Conservation (phyloP, 2,329 filamentous ascomycete genomes). For the Penicillium carneum region DNA sequence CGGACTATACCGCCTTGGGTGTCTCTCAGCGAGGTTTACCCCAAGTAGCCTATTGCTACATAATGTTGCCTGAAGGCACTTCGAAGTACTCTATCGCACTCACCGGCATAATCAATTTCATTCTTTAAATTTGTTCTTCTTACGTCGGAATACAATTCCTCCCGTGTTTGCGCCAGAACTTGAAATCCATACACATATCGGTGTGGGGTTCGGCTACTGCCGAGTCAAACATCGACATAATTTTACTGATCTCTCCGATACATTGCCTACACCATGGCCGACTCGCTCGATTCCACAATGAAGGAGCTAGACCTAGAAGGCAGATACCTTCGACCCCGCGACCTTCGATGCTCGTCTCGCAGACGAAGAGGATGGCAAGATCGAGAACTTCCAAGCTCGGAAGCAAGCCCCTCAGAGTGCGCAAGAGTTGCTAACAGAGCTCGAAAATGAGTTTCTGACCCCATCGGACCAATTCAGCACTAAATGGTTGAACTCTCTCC, state of each 20-base stretch:
- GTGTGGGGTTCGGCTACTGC: constrained; percentile 26
- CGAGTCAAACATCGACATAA: constrained; percentile 18
- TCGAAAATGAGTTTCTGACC: constrained; percentile 79
- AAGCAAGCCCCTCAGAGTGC: constrained; percentile 57
- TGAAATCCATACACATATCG: constrained; percentile 5
- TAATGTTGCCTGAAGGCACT: background rate
- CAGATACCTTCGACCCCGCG: constrained; percentile 32
- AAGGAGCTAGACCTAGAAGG: constrained; percentile 39
- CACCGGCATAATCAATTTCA: background rate
- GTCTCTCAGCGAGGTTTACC: background rate
- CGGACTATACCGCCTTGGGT: constrained; percentile 31
- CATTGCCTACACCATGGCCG: constrained; percentile 34
- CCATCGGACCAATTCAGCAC: constrained; percentile 80
- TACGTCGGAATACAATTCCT: background rate
- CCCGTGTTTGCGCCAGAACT: background rate
- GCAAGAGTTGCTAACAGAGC: constrained; percentile 70
- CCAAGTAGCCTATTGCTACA: background rate
- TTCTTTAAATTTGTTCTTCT: background rate
- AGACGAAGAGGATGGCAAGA: constrained; percentile 41
- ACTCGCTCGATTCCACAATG: constrained; percentile 40
- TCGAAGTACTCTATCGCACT: background rate
- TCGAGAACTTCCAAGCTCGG: constrained; percentile 50
- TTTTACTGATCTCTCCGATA: background rate
- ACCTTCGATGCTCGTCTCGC: constrained; percentile 42
- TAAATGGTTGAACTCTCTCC: constrained; percentile 86